Evolutionary conservation across 164 flowering plant species (phyloP).

Genomic region (Piper betle): DNA sequence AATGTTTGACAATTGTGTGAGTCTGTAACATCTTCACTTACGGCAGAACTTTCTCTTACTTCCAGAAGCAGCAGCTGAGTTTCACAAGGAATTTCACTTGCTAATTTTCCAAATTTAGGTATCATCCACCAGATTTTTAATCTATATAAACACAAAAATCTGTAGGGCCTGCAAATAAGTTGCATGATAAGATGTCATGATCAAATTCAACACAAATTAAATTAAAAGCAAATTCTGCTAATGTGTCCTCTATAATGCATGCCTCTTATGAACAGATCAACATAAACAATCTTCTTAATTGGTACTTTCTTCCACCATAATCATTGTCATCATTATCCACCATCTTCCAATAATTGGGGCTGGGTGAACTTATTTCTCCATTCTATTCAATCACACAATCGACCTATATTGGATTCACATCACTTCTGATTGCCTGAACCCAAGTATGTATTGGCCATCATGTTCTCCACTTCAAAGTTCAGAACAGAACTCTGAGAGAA

Average conservation of each 20-base stretch:
- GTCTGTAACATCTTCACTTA: slow-evolving; percentile 16
- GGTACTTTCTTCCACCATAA: background rate
- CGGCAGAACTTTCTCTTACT: slow-evolving; percentile 29
- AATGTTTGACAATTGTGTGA: slow-evolving; percentile 17
- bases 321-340: background rate
- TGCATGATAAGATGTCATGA: background rate
- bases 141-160: slow-evolving; percentile 41
- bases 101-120: slow-evolving; percentile 42
- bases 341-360: background rate
- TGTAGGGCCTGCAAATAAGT: slow-evolving; percentile 29
- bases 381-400: no score
- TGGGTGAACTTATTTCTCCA: no score
- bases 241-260: background rate
- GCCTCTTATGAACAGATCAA: background rate
- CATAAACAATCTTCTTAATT: background rate
- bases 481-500: no score
- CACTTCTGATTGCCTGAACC: no score
- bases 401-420: no score
- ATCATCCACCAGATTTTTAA: slow-evolving; percentile 86
- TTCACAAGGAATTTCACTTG: slow-evolving; percentile 52
- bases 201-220: background rate
- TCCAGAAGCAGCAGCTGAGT: slow-evolving; percentile 73
- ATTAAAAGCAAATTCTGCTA: background rate
- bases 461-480: no score
- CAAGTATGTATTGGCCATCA: no score